phyloP scores from a whole-genome alignment of 2,329 filamentous ascomycete species.

The Venturia oleaginea region DNA sequence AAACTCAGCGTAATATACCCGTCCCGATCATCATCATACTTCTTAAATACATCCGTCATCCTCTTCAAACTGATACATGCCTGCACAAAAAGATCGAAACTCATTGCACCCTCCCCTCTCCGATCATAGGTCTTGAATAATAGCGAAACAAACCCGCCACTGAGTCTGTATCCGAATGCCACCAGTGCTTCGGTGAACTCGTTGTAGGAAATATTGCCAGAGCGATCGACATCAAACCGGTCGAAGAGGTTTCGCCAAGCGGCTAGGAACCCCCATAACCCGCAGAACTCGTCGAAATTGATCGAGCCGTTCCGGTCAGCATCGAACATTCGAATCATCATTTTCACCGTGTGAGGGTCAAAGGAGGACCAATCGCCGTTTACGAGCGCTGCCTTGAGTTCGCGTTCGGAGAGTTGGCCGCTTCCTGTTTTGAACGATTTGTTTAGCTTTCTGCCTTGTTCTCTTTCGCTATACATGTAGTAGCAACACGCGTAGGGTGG shows the following conservation, averaged over 20 bases:
- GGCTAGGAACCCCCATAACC: conserved; percentile 89
- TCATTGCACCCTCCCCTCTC: conserved; percentile 37
- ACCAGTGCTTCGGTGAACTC: conserved; percentile 89
- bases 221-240: conserved; percentile 81
- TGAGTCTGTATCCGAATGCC: conserved; percentile 86
- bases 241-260: conserved; percentile 94
- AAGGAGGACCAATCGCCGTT: conserved; percentile 96
- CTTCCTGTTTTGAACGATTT: conserved; percentile 43
- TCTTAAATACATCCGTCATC: conserved; percentile 99
- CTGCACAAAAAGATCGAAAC: conserved; percentile 93
- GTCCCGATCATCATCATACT: conserved; percentile 93
- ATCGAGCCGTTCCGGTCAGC: conserved; percentile 81
- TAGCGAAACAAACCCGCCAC: conserved; percentile 70
- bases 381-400: conserved; percentile 82
- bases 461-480: not conserved
- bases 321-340: conserved; percentile 99
- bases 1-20: conserved; percentile 61
- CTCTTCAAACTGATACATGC: conserved; percentile 93
- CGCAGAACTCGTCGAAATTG: conserved; percentile 92
- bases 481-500: not conserved
- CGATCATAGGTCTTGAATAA: conserved; percentile 81
- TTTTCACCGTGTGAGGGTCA: conserved; percentile 84
- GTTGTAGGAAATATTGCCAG: conserved; percentile 72
- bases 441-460: not conserved
- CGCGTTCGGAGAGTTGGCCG: conserved; percentile 74